A percentile compares a stretch with the other conserved stretches of the same genome.
Conservation (phyloP, 805 yeast species). For the Blastobotrys americana region DNA sequence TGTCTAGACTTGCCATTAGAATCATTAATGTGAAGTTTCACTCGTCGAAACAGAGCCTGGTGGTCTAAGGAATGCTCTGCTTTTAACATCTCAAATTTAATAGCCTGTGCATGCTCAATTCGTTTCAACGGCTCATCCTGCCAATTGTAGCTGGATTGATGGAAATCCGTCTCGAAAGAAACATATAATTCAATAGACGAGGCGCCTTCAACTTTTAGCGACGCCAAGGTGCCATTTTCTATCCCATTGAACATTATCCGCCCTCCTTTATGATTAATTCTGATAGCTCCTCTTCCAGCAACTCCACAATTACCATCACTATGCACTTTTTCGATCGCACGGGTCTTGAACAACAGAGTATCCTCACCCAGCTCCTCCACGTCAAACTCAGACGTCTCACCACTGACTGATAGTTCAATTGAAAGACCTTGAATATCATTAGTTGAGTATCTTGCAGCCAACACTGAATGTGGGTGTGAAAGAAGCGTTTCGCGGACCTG, state of each 20-base stretch:
- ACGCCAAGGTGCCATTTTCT: not conserved
- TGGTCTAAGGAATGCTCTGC: slow-evolving; percentile 4
- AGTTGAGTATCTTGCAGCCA: not conserved
- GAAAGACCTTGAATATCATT: not conserved
- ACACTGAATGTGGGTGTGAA: not conserved
- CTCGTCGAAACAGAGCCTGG: slow-evolving; percentile 2
- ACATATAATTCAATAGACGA: not conserved
- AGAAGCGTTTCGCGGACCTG: not conserved
- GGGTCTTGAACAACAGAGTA: not conserved
- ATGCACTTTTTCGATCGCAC: not conserved
- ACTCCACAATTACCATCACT: not conserved
- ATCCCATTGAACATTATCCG: not conserved
- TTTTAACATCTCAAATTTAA: not conserved
- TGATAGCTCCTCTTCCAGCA: not conserved
- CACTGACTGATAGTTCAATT: not conserved
- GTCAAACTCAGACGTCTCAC: not conserved
- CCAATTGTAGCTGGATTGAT: not conserved
- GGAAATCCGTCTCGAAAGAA: not conserved
- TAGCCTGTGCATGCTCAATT: not conserved
- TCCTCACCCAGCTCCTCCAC: not conserved
- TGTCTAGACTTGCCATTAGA: too few species aligned
- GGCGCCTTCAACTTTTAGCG: not conserved
- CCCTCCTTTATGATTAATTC: not conserved
- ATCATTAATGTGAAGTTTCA: not conserved
- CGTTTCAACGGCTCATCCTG: not conserved